Base-by-base conservation (phyloP, 2,329 filamentous ascomycete genomes). In the Daldinia sp. region DNA sequence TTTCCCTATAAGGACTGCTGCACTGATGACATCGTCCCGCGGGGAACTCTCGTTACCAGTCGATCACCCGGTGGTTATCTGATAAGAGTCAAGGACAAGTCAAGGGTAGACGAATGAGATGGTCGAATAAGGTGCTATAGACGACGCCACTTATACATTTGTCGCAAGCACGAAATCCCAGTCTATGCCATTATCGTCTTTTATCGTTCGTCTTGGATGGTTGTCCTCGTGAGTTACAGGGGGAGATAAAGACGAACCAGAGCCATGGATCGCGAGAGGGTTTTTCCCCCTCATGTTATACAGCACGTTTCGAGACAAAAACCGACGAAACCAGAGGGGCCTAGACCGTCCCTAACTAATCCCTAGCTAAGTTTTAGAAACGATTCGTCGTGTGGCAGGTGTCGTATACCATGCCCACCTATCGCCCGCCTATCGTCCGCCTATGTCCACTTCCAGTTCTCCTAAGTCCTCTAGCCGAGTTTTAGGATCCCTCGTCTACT, bases 61-160 rank as follows among this genome's bases (percentile, higher is more conserved):
- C 68, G 69, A 73, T 71, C 68, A 67, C 54, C 68, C 49, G 59
- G 62, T 64, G 68, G 68, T 69, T 71, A 69, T 69, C 68, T 70
- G 71, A 73, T 73, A 73, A 73, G 71, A 65, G 50, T 41, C 47
- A 19, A n/a, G n/a, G n/a, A n/a, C n/a, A n/a, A n/a, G n/a, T n/a
- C n/a, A n/a, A n/a, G n/a, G 27, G 61, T 65, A 69, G 68, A 60
- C 72, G 72, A 73, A 72, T 73, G 66, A 63, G 58, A 73, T 68
- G 60, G 39, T 66, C 51, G 58, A 43, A 49, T 66, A 48, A 39
- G 64, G 45, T 48, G 60, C 56, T 67, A 64, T 66, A 66, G 57
- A 64, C 29, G 30, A 55, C 61, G 64, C 68, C 68, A 67, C 69
- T n/a, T 61, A 67, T 53, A 58, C 61, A 64, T 59, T 66, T 67